Conservation (phyloP, 352 stramenopile species). For the Phytophthora sansomeana region DNA sequence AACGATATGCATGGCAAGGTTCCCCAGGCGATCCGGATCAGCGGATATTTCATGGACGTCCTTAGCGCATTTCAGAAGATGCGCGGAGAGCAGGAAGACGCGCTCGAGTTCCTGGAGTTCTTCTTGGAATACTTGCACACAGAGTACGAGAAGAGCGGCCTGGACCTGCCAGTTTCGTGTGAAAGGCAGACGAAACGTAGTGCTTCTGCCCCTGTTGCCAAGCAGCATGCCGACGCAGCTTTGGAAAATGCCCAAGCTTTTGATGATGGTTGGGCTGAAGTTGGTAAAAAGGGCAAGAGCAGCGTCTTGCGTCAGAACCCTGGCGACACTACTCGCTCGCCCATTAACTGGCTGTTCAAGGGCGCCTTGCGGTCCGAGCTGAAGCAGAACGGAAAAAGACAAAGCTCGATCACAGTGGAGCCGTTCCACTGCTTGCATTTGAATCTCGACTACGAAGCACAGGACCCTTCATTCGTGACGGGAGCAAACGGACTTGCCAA, state of each 20-base stretch:
- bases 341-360: constrained; percentile 90
- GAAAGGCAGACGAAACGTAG: constrained; percentile 69
- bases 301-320: constrained; percentile 79
- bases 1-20: constrained; percentile 58
- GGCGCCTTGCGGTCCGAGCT: constrained; percentile 80
- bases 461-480: constrained; percentile 41
- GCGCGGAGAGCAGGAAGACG: constrained; percentile 83
- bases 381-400: constrained; percentile 74
- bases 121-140: constrained; percentile 86
- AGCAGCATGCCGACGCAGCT: constrained; percentile 18
- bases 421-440: constrained; percentile 89
- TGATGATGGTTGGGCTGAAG: constrained; percentile 82
- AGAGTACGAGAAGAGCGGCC: constrained; percentile 80
- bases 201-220: neutral
- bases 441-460: constrained; percentile 72
- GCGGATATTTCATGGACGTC: constrained; percentile 84
- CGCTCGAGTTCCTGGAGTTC: constrained; percentile 89
- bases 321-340: constrained; percentile 67
- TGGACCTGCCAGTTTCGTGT: constrained; percentile 62
- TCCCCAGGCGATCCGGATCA: constrained; percentile 78
- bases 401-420: constrained; percentile 87
- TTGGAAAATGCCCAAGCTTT: constrained; percentile 42
- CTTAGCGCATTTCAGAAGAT: constrained; percentile 87
- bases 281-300: constrained; percentile 81
- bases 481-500: constrained; percentile 51